A percentile compares a stretch with the other conserved stretches of the same genome.
Conservation (phyloP, 148 eudicot genomes). For the Rhododendron kiyosumense region DNA sequence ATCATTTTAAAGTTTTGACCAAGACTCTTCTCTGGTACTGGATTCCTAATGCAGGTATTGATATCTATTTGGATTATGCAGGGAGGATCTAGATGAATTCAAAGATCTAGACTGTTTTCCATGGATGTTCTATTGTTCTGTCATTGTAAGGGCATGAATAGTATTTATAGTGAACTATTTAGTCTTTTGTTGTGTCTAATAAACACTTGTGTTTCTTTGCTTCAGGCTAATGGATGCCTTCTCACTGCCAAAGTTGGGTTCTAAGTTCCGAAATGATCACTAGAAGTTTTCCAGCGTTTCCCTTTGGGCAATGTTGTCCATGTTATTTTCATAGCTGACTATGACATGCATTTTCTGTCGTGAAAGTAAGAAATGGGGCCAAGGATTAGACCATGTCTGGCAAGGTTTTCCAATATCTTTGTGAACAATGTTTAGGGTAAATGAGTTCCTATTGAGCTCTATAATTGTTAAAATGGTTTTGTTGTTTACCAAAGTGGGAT, state of each 20-base stretch:
- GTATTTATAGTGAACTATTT: neutral
- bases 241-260: neutral
- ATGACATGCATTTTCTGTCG: neutral
- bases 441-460: no score
- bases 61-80: neutral
- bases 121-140: neutral
- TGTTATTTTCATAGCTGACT: neutral
- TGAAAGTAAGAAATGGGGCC: no score
- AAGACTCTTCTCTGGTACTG: neutral
- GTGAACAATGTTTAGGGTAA: no score
- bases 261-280: neutral
- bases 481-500: no score
- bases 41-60: neutral
- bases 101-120: neutral
- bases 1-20: neutral
- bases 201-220: neutral
- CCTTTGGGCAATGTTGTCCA: neutral
- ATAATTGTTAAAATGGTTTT: no score
- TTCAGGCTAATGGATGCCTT: neutral
- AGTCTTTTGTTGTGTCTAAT: neutral
- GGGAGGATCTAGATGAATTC: neutral
- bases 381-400: no score
- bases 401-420: no score
- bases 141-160: neutral
- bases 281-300: neutral